These are phyloP conservation scores for Didymella lethalis DNA, from an alignment of 2,329 filamentous ascomycete genomes.

Conservation along the genomic window DNA sequence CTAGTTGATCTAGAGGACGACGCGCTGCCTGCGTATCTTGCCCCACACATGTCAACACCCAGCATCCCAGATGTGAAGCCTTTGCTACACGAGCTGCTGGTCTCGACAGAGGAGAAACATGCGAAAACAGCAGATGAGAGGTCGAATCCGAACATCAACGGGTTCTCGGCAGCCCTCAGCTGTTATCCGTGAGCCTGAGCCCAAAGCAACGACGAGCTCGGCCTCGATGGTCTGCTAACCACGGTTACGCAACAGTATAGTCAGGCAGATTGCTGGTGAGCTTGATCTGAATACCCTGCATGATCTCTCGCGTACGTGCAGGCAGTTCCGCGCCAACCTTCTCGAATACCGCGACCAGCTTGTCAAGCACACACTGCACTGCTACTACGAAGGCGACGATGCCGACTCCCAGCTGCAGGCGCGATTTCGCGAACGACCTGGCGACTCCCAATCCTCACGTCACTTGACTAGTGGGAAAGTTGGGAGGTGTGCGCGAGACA, in stretches of 20 bases:
- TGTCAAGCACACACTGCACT: conserved; percentile 77
- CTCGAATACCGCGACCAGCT: conserved; percentile 80
- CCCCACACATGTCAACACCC: conserved; percentile 29
- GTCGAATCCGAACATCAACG: conserved; percentile 64
- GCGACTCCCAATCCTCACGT: conserved; percentile 22
- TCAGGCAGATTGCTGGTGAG: conserved; percentile 74
- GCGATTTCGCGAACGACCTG: conserved; percentile 43
- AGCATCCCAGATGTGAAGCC: conserved; percentile 38
- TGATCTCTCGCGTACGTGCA: conserved; percentile 81
- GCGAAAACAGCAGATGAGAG: conserved; percentile 37
- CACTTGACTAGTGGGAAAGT: conserved; percentile 70
- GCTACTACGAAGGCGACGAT: conserved; percentile 71
- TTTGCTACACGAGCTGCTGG: conserved; percentile 37
- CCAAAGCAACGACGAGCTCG: conserved; percentile 42
- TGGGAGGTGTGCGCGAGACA: conserved; percentile 82
- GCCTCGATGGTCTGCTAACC: conserved; percentile 42
- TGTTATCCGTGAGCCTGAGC: conserved; percentile 71
- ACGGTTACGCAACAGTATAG: conserved; percentile 66
- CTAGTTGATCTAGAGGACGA: conserved; percentile 56
- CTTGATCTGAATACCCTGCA: conserved; percentile 90
- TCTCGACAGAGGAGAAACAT: conserved; percentile 13
- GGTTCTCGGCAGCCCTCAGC: conserved; percentile 68
- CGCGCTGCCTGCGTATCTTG: conserved; percentile 32
- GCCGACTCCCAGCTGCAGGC: conserved; percentile 58
- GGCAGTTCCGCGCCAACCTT: conserved; percentile 77